These are phyloP conservation scores for Uronychia binucleata DNA, from an alignment of 73 alveolate genomes.

Conservation along the genomic window DNA sequence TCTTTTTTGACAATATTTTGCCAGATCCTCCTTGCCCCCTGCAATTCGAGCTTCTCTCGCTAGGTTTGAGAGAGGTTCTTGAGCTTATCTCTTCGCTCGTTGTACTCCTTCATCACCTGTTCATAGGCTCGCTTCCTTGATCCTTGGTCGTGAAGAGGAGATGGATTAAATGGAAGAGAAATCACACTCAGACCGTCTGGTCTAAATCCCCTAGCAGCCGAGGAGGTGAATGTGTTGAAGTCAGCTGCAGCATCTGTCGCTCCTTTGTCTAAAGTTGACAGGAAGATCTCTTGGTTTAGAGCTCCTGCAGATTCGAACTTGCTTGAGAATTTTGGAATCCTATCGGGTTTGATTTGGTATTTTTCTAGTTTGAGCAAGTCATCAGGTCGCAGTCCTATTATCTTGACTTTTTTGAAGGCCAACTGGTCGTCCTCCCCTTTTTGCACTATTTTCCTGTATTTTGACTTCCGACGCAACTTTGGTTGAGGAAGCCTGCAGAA, in stretches of 20 bases:
- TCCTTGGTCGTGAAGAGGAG: conserved; percentile 6
- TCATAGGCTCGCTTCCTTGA: conserved; percentile 41
- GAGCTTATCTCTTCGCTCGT: conserved; percentile 73
- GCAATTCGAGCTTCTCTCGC: conserved; percentile 71
- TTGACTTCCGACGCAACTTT: conserved; percentile 7
- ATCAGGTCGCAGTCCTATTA: conserved; percentile 43
- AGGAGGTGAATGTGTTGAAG: conserved; percentile 2
- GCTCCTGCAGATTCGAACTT: conserved; percentile 35
- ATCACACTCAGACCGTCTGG: conserved; percentile 58
- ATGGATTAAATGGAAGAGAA: conserved; percentile 58
- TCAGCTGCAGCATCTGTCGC: conserved; percentile 9
- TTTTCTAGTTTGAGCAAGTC: conserved; percentile 23
- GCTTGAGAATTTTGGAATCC: conserved; percentile 51
- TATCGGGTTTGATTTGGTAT: conserved; percentile 24
- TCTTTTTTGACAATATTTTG: conserved; percentile 83
- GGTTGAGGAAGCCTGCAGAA: conserved; percentile 6
- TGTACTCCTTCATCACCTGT: conserved; percentile 64
- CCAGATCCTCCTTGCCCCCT: conserved; percentile 77
- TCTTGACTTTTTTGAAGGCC: conserved; percentile 21
- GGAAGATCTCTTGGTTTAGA: conserved; percentile 20
- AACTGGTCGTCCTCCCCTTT: conserved; percentile 18
- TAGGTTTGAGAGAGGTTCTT: conserved; percentile 67
- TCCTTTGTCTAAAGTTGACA: conserved; percentile 32
- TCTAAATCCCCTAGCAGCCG: conserved; percentile 31
- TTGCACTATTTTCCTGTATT: neutral